phyloP scores from a whole-genome alignment of 352 stramenopile genomes.

The Pythium phragmitis region DNA sequence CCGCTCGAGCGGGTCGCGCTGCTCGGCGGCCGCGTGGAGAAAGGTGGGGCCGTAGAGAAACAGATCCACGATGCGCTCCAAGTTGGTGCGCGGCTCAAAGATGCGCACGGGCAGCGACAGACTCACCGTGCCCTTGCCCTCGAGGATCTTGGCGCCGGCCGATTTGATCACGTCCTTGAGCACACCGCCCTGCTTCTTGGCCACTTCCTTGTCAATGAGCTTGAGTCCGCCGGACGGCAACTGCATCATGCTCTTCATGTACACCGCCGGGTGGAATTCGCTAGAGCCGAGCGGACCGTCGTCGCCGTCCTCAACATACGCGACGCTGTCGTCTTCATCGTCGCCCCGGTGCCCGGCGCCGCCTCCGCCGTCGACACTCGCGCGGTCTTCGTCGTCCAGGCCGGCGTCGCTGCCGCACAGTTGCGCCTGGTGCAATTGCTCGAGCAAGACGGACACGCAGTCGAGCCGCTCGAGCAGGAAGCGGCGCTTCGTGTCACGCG shows the following conservation, averaged over 20 bases:
- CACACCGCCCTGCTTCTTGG: conserved; percentile 83
- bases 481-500: conserved; percentile 36
- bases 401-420: conserved; percentile 40
- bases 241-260: conserved; percentile 81
- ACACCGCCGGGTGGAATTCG: conserved; percentile 73
- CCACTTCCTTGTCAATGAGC: conserved; percentile 81
- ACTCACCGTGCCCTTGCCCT: conserved; percentile 54
- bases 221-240: conserved; percentile 74
- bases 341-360: conserved; percentile 28
- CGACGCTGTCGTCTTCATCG: conserved; percentile 33
- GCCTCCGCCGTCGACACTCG: conserved; percentile 38
- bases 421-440: conserved; percentile 65
- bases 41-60: conserved; percentile 83
- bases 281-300: conserved; percentile 10
- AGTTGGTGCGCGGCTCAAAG: conserved; percentile 81
- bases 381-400: conserved; percentile 35
- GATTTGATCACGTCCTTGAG: conserved; percentile 86
- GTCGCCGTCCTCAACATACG: conserved; percentile 23
- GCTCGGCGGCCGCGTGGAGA: conserved; percentile 55
- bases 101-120: conserved; percentile 84
- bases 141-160: conserved; percentile 36
- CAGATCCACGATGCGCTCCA: conserved; percentile 77
- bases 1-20: conserved; percentile 64
- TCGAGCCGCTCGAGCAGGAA: conserved; percentile 63
- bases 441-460: conserved; percentile 58